phyloP scores from a whole-genome alignment of 108 stramenopile genomes.

The Nitzschia sp. region DNA sequence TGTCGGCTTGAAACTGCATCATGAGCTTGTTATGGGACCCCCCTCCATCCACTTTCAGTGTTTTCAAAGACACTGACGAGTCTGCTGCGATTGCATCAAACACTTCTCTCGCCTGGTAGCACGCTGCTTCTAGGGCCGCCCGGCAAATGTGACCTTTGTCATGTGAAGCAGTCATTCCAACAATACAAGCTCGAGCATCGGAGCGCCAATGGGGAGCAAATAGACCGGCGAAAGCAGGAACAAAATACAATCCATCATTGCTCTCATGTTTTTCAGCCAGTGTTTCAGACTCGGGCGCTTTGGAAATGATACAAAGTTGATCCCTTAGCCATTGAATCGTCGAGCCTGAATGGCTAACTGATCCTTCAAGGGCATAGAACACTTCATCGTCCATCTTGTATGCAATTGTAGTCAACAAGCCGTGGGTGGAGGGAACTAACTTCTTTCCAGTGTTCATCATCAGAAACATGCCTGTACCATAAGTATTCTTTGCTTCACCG shows the following conservation, averaged over 20 bases:
- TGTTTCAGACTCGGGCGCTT: conserved; percentile 83
- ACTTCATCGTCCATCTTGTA: conserved; percentile 82
- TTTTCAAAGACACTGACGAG: conserved; percentile 60
- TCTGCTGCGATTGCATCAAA: conserved; percentile 89
- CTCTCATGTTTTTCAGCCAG: conserved; percentile 61
- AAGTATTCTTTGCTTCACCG: conserved; percentile 94
- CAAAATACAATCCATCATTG: conserved; percentile 94
- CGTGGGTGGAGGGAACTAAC: conserved; percentile 66
- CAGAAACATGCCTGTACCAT: conserved; percentile 97
- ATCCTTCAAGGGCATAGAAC: conserved; percentile 93
- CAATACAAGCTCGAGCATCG: conserved; percentile 92
- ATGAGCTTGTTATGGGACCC: conserved; percentile 88
- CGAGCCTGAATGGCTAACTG: conserved; percentile 89
- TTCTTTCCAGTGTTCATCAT: conserved; percentile 95
- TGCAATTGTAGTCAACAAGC: conserved; percentile 94
- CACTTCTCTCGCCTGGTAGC: conserved; percentile 90
- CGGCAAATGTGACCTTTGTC: conserved; percentile 87
- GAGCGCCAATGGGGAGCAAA: conserved; percentile 96
- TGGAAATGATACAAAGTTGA: conserved; percentile 80
- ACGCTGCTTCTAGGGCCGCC: conserved; percentile 93
- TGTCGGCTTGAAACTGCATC: conserved; percentile 98
- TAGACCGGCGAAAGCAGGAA: conserved; percentile 95
- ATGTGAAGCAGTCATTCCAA: conserved; percentile 91
- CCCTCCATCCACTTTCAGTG: conserved; percentile 91
- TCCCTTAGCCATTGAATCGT: conserved; percentile 97